phyloP scores from a whole-genome alignment of 208 protist species.

The Acanthamoeba culbertsoni region DNA sequence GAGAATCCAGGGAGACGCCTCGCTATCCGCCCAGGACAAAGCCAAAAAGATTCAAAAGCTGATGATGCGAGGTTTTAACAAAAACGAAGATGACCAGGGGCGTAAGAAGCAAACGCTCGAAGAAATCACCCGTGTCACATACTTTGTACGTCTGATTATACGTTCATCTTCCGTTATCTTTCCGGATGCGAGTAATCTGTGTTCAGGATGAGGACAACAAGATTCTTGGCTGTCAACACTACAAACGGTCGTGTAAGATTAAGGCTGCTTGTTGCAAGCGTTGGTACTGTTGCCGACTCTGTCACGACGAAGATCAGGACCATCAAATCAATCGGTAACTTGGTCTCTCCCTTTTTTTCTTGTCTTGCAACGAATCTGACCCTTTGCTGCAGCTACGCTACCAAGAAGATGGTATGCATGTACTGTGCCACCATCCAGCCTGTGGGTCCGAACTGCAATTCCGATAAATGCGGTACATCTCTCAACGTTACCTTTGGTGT shows the following conservation, averaged over 20 bases:
- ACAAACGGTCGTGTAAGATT: constrained; percentile 61
- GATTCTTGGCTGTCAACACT: constrained; percentile 66
- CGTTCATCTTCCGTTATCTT: background rate
- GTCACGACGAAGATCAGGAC: constrained; percentile 67
- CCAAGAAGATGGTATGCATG: constrained; percentile 72
- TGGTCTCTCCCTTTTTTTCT: background rate
- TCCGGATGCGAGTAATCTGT: background rate
- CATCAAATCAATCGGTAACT: constrained; percentile 64
- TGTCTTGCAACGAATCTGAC: background rate
- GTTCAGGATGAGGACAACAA: constrained; percentile 45
- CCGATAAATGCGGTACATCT: background rate
- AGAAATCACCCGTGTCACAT: background rate
- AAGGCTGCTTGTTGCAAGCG: constrained; percentile 63
- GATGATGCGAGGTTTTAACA: background rate
- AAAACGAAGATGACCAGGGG: background rate
- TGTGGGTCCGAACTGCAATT: constrained; percentile 56
- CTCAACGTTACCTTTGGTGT: background rate
- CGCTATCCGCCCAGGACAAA: background rate
- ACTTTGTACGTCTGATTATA: background rate
- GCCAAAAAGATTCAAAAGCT: constrained; percentile 41
- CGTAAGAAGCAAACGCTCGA: background rate
- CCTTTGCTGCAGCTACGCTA: constrained; percentile 32
- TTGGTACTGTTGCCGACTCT: constrained; percentile 70
- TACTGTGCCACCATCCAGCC: constrained; percentile 62
- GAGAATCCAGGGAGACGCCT: background rate